Evolutionary conservation across 192 early-diverging fungal genomes (phyloP), one percentile per base, ranked within the genome.

Genomic region (Polychytrium aggregatum): DNA sequence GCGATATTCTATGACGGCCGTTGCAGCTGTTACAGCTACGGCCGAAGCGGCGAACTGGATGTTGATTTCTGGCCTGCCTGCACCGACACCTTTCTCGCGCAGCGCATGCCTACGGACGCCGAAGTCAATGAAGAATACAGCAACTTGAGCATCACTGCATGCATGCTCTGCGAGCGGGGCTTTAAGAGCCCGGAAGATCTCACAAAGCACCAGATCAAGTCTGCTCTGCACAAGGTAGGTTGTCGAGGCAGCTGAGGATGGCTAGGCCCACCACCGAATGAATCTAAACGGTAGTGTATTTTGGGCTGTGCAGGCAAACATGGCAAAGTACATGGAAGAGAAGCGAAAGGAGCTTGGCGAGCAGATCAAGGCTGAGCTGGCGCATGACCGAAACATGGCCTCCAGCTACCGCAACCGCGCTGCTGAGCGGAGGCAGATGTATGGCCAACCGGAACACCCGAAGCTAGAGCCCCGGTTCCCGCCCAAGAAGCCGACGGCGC

Each of bases 141-240:
- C 21, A 71, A 80, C 40, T 33, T 70, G 21, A 36, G 45, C 2
- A 41, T 74, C 9, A 64, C 54, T 35, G 74, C 79, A 24, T 82
- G 79, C 52, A 41, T 82, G 10, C 47, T 82, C 10, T 82, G 79
- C 41, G 73, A 82, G 45, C 58, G 79, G n/a, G 65, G 67, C 30
- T 67, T 82, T 43, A 74, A 74, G 38, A 45, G 60, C 1, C 30
- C 44, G 14, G 54, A 66, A 29, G 73, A 79, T 24, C 42, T 82
- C 25, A 36, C 44, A 10, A 74, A 72, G 52, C 79, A 82, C 48
- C 67, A 75, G 46, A 37, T 55, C 10, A 55, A 71, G 20, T 82
- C 79, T 24, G 70, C 67, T 25, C 58, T 82, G 17, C 79, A 82
- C 58, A 82, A 82, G 51, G 55, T 57, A 44, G n/a, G n/a, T n/a